Evolutionary conservation across 2,329 filamentous ascomycete species (phyloP).

Genomic region (Ophiostoma tasmaniense): DNA sequence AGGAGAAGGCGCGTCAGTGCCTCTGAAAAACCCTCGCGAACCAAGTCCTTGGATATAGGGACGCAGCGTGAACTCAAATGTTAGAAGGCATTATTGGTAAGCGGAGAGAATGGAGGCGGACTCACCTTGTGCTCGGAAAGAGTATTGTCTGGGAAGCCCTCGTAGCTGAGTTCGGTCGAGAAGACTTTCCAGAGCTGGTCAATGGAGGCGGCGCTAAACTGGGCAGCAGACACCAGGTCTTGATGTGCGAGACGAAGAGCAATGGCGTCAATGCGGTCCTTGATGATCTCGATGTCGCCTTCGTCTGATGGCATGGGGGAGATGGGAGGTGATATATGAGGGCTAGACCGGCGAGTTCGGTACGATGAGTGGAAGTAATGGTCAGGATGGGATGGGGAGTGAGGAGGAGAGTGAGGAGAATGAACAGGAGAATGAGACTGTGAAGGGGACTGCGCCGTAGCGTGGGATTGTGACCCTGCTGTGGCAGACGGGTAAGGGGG

Average conservation of each 20-base stretch:
- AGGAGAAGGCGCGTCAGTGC: conserved; percentile 34
- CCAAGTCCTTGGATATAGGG: conserved; percentile 55
- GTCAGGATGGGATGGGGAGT: conserved; percentile 11
- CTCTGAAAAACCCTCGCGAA: conserved; percentile 36
- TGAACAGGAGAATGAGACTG: conserved; percentile 21
- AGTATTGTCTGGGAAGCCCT: conserved; percentile 49
- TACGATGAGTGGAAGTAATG: background rate
- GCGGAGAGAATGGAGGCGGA: background rate
- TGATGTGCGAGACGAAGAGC: conserved; percentile 42
- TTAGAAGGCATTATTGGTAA: background rate
- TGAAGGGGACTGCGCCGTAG: background rate
- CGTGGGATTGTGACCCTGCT: background rate
- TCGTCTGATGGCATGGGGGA: conserved; percentile 27
- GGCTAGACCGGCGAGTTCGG: background rate
- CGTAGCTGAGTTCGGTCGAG: conserved; percentile 46
- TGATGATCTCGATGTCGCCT: conserved; percentile 43
- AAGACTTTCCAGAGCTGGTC: conserved; percentile 52
- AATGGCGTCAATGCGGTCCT: conserved; percentile 52
- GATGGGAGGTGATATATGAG: conserved; percentile 11
- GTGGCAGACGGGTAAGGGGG: conserved; percentile 21
- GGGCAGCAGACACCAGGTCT: conserved; percentile 22
- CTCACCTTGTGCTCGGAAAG: conserved; percentile 49
- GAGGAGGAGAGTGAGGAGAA: conserved; percentile 21
- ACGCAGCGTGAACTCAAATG: conserved; percentile 46
- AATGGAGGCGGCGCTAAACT: conserved; percentile 25